These are phyloP conservation scores for Phytophthora pinifolia DNA, from an alignment of 352 stramenopile genomes.

Conservation along the genomic window DNA sequence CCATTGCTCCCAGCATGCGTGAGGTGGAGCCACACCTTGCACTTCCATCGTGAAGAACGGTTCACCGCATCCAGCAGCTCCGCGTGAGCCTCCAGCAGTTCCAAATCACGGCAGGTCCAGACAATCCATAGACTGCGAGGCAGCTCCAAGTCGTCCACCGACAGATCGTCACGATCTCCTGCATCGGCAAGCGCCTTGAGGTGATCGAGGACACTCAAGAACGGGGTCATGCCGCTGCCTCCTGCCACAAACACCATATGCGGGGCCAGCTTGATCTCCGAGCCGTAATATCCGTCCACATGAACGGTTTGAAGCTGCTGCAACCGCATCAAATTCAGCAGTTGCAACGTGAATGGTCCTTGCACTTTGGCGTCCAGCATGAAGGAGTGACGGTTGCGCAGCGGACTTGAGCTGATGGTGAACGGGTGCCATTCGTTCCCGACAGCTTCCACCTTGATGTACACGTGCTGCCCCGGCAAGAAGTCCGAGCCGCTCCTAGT, in stretches of 20 bases:
- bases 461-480: conserved; percentile 66
- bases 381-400: conserved; percentile 44
- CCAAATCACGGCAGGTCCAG: conserved; percentile 54
- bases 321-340: conserved; percentile 48
- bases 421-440: conserved; percentile 74
- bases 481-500: conserved; percentile 31
- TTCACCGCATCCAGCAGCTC: conserved; percentile 52
- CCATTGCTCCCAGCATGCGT: conserved; percentile 26
- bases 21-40: conserved; percentile 49
- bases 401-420: conserved; percentile 66
- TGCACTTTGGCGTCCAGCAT: conserved; percentile 64
- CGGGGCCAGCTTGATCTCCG: conserved; percentile 39
- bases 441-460: conserved; percentile 62
- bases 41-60: conserved; percentile 42
- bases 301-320: conserved; percentile 46
- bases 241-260: conserved; percentile 75
- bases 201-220: conserved; percentile 66
- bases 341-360: conserved; percentile 50
- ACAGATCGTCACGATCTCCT: conserved; percentile 12
- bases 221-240: conserved; percentile 74
- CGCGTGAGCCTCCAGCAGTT: conserved; percentile 42
- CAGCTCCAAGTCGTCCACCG: conserved; percentile 23
- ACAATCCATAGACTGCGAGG: conserved; percentile 51
- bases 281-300: conserved; percentile 76
- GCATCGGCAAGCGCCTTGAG: conserved; percentile 36